A percentile compares a stretch with the other conserved stretches of the same genome.
Conservation (phyloP, 2,329 filamentous ascomycete species). For the Beauveria australis region DNA sequence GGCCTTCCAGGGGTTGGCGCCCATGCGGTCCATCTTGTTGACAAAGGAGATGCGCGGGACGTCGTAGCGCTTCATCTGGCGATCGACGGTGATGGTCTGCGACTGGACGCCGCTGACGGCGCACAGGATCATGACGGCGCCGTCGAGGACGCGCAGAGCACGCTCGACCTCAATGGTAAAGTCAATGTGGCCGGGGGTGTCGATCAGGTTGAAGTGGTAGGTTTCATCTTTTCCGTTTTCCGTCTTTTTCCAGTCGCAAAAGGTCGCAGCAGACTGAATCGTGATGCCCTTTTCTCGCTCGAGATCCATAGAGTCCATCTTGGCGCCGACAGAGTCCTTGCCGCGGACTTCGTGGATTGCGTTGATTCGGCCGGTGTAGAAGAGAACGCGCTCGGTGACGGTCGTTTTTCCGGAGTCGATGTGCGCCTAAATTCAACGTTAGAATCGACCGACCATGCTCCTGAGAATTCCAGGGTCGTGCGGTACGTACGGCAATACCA, state of each 20-base stretch:
- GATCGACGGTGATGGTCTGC: slow-evolving; percentile 95
- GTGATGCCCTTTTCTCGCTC: slow-evolving; percentile 98
- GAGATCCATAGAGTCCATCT: slow-evolving; percentile 99
- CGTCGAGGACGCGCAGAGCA: slow-evolving; percentile 87
- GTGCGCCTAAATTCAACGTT: slow-evolving; percentile 58
- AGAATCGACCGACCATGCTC: slow-evolving; percentile 8
- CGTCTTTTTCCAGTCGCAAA: slow-evolving; percentile 92
- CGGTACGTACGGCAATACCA: slow-evolving; percentile 75
- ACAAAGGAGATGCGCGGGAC: slow-evolving; percentile 92
- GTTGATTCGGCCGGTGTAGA: slow-evolving; percentile 96
- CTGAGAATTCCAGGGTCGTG: background rate
- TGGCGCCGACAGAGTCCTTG: slow-evolving; percentile 89
- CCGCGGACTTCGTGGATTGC: slow-evolving; percentile 94
- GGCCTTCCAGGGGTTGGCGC: slow-evolving; percentile 94
- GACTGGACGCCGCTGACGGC: slow-evolving; percentile 95
- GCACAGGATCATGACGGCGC: slow-evolving; percentile 96
- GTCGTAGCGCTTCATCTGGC: slow-evolving; percentile 98
- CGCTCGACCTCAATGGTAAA: slow-evolving; percentile 98
- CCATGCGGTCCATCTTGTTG: slow-evolving; percentile 99
- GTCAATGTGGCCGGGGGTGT: slow-evolving; percentile 97
- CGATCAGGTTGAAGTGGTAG: slow-evolving; percentile 97
- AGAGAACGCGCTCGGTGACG: slow-evolving; percentile 89
- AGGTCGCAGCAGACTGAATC: slow-evolving; percentile 96
- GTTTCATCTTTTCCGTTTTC: slow-evolving; percentile 77
- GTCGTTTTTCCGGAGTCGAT: slow-evolving; percentile 99